Conservation (phyloP, 164 flowering plant species). For the Nymphaea colorata region DNA sequence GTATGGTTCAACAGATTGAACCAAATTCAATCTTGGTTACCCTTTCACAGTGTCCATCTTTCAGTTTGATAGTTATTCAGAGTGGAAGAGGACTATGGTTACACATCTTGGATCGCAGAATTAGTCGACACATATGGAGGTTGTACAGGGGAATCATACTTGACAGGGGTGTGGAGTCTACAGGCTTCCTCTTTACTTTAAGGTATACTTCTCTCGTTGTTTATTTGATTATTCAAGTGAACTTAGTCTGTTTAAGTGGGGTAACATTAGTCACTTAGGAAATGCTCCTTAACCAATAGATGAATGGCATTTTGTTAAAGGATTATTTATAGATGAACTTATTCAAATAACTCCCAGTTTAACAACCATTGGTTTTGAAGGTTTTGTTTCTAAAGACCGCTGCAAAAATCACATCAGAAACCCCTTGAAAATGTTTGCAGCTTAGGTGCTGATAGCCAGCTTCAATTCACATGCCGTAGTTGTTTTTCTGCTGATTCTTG, state of each 20-base stretch:
- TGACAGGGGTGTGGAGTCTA: background rate
- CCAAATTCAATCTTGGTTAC: slow-evolving; percentile 6
- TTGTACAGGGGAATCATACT: background rate
- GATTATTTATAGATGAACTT: no score
- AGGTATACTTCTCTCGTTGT: background rate
- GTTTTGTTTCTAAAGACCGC: no score
- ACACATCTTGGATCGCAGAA: background rate
- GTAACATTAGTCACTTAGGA: no score
- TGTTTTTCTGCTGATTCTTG: no score
- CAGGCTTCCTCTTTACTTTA: background rate
- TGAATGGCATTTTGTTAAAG: no score
- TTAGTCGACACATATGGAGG: background rate
- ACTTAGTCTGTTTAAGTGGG: background rate
- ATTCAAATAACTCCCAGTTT: background rate
- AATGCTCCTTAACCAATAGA: no score
- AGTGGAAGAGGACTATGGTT: background rate
- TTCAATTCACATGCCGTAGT: no score
- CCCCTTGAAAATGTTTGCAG: no score
- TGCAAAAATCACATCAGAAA: no score
- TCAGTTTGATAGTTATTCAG: background rate
- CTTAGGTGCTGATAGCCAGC: no score
- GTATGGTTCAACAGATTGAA: slow-evolving; percentile 14
- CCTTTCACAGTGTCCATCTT: background rate
- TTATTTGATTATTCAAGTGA: background rate
- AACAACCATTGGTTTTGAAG: no score